phyloP scores from a whole-genome alignment of 202 grass and related monocot genomes.

The Setaria italica region DNA sequence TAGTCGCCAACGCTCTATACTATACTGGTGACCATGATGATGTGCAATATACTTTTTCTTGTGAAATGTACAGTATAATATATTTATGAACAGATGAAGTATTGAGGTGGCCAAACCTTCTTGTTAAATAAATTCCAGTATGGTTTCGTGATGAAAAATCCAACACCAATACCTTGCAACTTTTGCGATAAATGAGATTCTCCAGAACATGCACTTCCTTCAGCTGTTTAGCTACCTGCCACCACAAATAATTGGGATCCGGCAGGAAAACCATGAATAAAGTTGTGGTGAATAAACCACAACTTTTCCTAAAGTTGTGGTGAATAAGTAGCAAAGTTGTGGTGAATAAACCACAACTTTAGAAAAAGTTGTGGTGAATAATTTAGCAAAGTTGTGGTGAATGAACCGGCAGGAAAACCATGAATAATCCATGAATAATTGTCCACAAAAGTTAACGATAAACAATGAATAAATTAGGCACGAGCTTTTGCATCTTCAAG shows the following conservation, averaged over 20 bases:
- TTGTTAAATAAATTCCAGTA: background rate
- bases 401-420: background rate
- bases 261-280: background rate
- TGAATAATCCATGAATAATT: background rate
- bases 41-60: no score
- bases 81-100: background rate
- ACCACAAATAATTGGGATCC: slow-evolving; percentile 17
- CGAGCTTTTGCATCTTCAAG: background rate
- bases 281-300: no score
- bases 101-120: background rate
- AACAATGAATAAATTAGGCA: slow-evolving; percentile 13
- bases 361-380: no score
- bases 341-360: no score
- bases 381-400: no score
- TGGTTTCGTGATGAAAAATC: background rate
- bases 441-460: background rate
- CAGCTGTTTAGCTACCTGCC: background rate
- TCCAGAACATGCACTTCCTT: slow-evolving; percentile 11
- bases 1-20: background rate
- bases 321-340: no score
- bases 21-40: background rate
- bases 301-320: no score
- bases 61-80: no score
- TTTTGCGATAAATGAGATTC: background rate
- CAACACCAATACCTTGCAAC: background rate